These are phyloP conservation scores for Coffea eugenioides DNA, from an alignment of 257 asterid genomes.

Conservation along the genomic window DNA sequence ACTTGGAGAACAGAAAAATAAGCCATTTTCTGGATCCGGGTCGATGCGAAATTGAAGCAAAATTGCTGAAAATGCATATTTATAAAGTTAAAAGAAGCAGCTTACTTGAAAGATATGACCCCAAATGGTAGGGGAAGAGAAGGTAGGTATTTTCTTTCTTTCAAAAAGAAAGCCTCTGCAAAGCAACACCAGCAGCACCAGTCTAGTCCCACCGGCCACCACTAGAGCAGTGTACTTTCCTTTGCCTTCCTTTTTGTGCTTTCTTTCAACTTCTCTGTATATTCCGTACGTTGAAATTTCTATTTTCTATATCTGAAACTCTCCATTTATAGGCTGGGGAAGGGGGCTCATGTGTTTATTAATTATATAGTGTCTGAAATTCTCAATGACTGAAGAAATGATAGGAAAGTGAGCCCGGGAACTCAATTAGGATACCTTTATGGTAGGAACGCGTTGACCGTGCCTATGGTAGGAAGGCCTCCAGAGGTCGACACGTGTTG, in stretches of 20 bases:
- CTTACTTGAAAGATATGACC: constrained; percentile 2
- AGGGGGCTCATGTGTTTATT: neutral
- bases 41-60: neutral
- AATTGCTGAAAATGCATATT: constrained; percentile 11
- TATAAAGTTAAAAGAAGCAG: constrained; percentile 10
- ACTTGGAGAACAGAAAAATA: neutral
- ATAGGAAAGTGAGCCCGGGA: neutral
- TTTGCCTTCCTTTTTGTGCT: neutral
- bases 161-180: too few relatives aligned
- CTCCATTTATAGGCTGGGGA: too few relatives aligned
- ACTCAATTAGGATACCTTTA: too few relatives aligned
- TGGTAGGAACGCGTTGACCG: too few relatives aligned
- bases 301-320: too few relatives aligned
- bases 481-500: too few relatives aligned
- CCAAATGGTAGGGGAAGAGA: constrained; percentile 15
- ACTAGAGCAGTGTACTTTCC: neutral
- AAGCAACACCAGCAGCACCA: neutral
- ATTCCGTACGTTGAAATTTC: neutral
- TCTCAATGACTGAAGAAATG: neutral
- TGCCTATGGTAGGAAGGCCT: too few relatives aligned
- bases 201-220: neutral
- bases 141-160: constrained; percentile 11
- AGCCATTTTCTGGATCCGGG: constrained; percentile 19
- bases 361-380: neutral
- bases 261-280: neutral